A percentile compares a stretch with the other conserved stretches of the same genome.
phyloP scores from a whole-genome alignment of 2,329 filamentous ascomycete species.

The Coniochaeta hoffmannii region DNA sequence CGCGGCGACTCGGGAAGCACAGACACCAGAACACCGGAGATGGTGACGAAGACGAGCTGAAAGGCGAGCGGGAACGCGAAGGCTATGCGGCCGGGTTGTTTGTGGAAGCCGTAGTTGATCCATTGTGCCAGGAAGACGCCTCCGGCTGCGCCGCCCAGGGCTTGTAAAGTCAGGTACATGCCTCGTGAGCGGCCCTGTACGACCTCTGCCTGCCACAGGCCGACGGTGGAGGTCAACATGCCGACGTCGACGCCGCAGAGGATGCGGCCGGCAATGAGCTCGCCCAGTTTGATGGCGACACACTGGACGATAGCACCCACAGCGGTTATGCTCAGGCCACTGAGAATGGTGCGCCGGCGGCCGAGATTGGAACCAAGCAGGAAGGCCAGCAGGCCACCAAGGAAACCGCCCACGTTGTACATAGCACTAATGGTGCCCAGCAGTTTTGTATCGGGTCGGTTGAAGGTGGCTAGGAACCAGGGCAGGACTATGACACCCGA shows the following conservation, averaged over 20 bases:
- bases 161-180: slow-evolving; percentile 30
- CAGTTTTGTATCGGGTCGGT: slow-evolving; percentile 25
- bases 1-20: slow-evolving; percentile 20
- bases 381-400: slow-evolving; percentile 20
- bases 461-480: slow-evolving; percentile 32
- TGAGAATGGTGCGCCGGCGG: slow-evolving; percentile 15
- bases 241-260: slow-evolving; percentile 22
- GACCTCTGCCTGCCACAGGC: slow-evolving; percentile 34
- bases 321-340: slow-evolving; percentile 18
- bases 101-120: slow-evolving; percentile 24
- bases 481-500: slow-evolving; percentile 36
- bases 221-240: slow-evolving; percentile 24
- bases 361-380: slow-evolving; percentile 14
- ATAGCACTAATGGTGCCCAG: slow-evolving; percentile 34
- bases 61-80: slow-evolving; percentile 24
- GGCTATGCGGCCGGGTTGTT: slow-evolving; percentile 15
- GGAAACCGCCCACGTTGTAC: slow-evolving; percentile 29
- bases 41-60: slow-evolving; percentile 21
- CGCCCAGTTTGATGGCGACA: slow-evolving; percentile 25
- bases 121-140: slow-evolving; percentile 21
- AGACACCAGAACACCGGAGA: slow-evolving; percentile 18
- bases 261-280: slow-evolving; percentile 33
- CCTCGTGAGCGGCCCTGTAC: slow-evolving; percentile 33
- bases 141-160: slow-evolving; percentile 14
- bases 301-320: slow-evolving; percentile 20